These are phyloP conservation scores for Cyathus pygmaeus DNA, from an alignment of 1,284 basidiomycete species.

Conservation along the genomic window DNA sequence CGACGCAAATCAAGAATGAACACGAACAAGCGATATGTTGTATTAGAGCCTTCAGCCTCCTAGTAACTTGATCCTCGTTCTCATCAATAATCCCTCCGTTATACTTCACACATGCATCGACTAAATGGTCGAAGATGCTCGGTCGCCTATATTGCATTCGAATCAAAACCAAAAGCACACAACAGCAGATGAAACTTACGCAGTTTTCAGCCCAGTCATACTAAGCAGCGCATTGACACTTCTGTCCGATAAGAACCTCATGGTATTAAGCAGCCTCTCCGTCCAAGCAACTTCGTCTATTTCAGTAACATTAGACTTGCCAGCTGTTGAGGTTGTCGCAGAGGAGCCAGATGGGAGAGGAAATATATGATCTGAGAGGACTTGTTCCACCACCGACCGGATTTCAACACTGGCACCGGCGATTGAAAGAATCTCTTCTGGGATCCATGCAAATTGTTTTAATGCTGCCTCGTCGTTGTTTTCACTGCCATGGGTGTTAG, in stretches of 20 bases:
- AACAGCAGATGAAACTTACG: slow-evolving; percentile 52
- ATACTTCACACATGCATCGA: slow-evolving; percentile 78
- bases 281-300: slow-evolving; percentile 87
- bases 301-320: slow-evolving; percentile 61
- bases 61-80: slow-evolving; percentile 72
- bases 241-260: slow-evolving; percentile 75
- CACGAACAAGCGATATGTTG: slow-evolving; percentile 68
- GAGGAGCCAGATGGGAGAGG: slow-evolving; percentile 67
- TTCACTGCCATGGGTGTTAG: slow-evolving; percentile 63
- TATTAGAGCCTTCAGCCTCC: slow-evolving; percentile 63
- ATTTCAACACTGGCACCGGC: slow-evolving; percentile 63
- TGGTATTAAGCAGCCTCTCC: slow-evolving; percentile 81
- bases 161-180: background rate
- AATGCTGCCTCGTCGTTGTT: slow-evolving; percentile 79
- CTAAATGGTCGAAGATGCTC: slow-evolving; percentile 68
- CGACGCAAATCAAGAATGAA: slow-evolving; percentile 6
- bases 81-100: slow-evolving; percentile 91
- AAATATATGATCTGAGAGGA: slow-evolving; percentile 80
- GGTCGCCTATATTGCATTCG: slow-evolving; percentile 60
- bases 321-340: slow-evolving; percentile 49
- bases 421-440: slow-evolving; percentile 74
- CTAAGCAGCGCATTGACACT: slow-evolving; percentile 66
- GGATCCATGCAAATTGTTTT: slow-evolving; percentile 94
- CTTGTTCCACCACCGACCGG: slow-evolving; percentile 72
- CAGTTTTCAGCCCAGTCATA: slow-evolving; percentile 69